Evolutionary conservation across 352 stramenopile genomes (phyloP), one percentile per base, ranked within the genome.

Genomic region (Pythium phragmitis): DNA sequence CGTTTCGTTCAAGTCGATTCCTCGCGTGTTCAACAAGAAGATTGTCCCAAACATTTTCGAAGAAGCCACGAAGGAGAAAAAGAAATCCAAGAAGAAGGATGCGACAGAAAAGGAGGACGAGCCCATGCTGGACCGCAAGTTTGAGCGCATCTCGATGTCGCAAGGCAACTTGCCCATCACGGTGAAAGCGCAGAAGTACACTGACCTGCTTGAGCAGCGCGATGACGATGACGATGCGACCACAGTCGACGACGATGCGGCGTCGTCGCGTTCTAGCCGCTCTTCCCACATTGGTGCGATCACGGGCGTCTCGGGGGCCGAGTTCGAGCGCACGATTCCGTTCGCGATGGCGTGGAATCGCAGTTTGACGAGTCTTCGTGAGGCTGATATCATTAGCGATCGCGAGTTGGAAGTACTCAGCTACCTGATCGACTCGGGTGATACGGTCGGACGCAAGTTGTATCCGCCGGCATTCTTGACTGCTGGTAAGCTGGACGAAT

Each of bases 341-440:
- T 96, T 96, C 53, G 87, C 87, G 8, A 93, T 94, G 83, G 87
- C 87, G 17, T 96, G 87, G 87, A 96, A 96, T 53, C 83, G 82
- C 8, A 93, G 82, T 33, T 56, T 96, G 36, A 63, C 65, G 14
- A 92, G 80, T 70, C 65, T 96, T 48, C 85, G 87, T 45, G 87
- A 92, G 49, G 85, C 85, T 34, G 87, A 94, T 66, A 73, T 96
- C 19, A 89, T 96, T 46, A 91, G 79, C 42, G 83, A 96, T 60
- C 87, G 87, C 33, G 87, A 96, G 21, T 52, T 94, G 55, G 92
- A 93, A 39, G 85, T 96, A 12, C 67, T 96, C 48, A 93, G 87
- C 60, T 96, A 96, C 58, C 64, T 94, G 57, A 94, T 96, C 55
- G 82, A 96, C 53, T 88, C 83, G 1, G 92, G 87, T 58, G 80